These are phyloP conservation scores for Penicillium fimorum DNA, from an alignment of 495 filamentous ascomycete genomes.

Conservation along the genomic window DNA sequence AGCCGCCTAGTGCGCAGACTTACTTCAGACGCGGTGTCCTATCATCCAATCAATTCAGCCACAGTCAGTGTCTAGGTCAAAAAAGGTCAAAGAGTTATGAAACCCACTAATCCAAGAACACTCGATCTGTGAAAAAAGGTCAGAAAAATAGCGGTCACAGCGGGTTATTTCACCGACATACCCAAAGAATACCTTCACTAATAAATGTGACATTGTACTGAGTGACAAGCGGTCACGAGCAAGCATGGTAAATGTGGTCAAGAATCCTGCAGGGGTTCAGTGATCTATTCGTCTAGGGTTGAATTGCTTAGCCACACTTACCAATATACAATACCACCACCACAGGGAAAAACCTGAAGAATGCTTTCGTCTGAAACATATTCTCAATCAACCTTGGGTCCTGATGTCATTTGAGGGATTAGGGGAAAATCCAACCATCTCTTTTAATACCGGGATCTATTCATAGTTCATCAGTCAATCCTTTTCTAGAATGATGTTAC, in stretches of 20 bases:
- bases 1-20: conserved; percentile 34
- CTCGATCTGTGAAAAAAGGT: conserved; percentile 55
- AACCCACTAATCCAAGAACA: conserved; percentile 76
- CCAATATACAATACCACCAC: conserved; percentile 78
- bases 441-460: conserved; percentile 80
- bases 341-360: conserved; percentile 86
- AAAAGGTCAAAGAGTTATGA: conserved; percentile 11
- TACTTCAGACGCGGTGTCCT: conserved; percentile 52
- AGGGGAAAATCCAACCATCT: conserved; percentile 58
- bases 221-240: conserved; percentile 73
- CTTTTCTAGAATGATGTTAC: conserved; percentile 10
- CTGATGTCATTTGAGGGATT: conserved; percentile 2
- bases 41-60: conserved; percentile 49
- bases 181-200: conserved; percentile 80
- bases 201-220: conserved; percentile 77
- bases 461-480: conserved; percentile 26
- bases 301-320: conserved; percentile 31
- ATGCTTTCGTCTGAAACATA: conserved; percentile 69
- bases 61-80: conserved; percentile 33
- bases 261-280: conserved; percentile 62
- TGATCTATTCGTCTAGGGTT: conserved; percentile 1
- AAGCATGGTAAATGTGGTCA: conserved; percentile 88
- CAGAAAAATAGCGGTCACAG: conserved; percentile 30
- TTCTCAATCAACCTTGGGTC: conserved; percentile 30
- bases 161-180: conserved; percentile 43